Evolutionary conservation across 2,329 filamentous ascomycete genomes (phyloP), one percentile per base, ranked within the genome.

Genomic region (Aureobasidium pullulans): DNA sequence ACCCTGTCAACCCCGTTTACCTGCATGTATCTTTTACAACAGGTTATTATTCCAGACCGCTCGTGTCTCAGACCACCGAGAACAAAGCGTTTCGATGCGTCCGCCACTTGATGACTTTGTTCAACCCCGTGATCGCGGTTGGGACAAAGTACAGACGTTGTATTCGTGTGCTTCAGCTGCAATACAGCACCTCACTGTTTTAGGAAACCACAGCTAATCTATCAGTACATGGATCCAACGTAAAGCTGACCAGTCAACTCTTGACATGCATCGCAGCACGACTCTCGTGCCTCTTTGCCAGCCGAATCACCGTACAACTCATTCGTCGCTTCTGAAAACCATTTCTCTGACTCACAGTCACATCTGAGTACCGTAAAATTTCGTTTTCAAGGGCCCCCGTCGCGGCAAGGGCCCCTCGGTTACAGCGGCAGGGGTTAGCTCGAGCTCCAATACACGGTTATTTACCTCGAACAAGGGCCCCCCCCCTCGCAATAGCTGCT

Each of bases 271-370:
- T 29, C 19, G 19, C 29, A 44, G 16, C 13, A 44, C 32, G 13
- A 34, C 28, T 56, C 46, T 31, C 37, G 52, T 56, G 52, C 52
- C 52, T 56, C 52, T 28, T 46, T 23, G 40, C 48, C 23, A 52
- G 19, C 10, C 48, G 15, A 6, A 40, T 52, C 48, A 29, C 48
- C 19, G 36, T 11, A 40, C 23, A 23, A 23, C 8, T 23, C 13
- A 8, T 11, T 9, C 28, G 29, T 54, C 37, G 50, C 39, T 43
- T 43, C 10, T 36, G 43, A 5, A 31, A 36, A 31, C 11, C 23
- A 15, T 16, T 23, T 15, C 10, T 40, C 48, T 15, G 36, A 40
- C n/a, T 52, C 48, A 52, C 48, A 31, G 36, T 52, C 10, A 37
- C 34, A 50, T 19, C 28, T 11, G n/a, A 5, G 32, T 23, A n/a